A percentile compares a stretch with the other conserved stretches of the same genome.
phyloP scores from a whole-genome alignment of 177 flowering plant genomes.

The Telopea speciosissima region DNA sequence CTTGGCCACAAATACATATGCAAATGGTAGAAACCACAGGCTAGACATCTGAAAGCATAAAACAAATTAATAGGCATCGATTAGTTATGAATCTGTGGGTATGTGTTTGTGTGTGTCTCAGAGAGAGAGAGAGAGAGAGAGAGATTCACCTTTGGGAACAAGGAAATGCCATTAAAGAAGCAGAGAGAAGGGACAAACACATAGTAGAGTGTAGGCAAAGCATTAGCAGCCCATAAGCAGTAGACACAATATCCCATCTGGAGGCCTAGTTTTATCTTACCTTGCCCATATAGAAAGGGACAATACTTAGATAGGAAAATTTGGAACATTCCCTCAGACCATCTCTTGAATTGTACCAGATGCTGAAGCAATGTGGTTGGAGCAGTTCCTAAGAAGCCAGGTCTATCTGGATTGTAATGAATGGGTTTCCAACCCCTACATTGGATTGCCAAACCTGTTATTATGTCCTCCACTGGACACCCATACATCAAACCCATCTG shows the following conservation, averaged over 20 bases:
- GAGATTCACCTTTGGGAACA: slow-evolving; percentile 43
- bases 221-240: slow-evolving; percentile 33
- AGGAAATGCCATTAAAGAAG: slow-evolving; percentile 31
- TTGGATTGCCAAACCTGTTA: slow-evolving; percentile 36
- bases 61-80: not conserved
- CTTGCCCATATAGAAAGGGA: slow-evolving; percentile 24
- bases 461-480: slow-evolving; percentile 32
- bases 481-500: slow-evolving; percentile 47
- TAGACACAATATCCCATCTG: slow-evolving; percentile 33
- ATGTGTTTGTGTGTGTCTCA: not conserved
- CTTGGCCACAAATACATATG: slow-evolving; percentile 24
- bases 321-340: slow-evolving; percentile 30
- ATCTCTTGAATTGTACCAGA: slow-evolving; percentile 34
- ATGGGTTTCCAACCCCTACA: slow-evolving; percentile 37
- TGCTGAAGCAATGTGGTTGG: slow-evolving; percentile 25
- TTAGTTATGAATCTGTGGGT: not conserved
- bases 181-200: slow-evolving; percentile 32
- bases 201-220: slow-evolving; percentile 37
- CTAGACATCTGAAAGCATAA: slow-evolving; percentile 31
- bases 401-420: slow-evolving; percentile 20
- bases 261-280: slow-evolving; percentile 28
- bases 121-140: slow-evolving; percentile 7
- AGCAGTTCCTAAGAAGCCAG: slow-evolving; percentile 29
- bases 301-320: slow-evolving; percentile 22
- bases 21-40: slow-evolving; percentile 44